Conservation (phyloP, 768 basidiomycete genomes). For the Naganishia vishniacii region DNA sequence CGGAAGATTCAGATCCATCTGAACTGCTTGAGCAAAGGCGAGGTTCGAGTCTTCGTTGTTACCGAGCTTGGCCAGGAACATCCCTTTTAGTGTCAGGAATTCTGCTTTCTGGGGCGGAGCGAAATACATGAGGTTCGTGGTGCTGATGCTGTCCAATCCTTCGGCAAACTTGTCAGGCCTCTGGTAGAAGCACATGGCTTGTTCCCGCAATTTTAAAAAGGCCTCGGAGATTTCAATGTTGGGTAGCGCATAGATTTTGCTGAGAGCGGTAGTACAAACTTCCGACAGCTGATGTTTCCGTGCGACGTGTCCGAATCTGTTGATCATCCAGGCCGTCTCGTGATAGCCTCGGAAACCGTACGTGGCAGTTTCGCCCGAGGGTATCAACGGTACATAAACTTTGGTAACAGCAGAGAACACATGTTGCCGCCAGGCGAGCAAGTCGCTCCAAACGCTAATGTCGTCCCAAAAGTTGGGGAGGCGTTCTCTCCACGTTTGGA, state of each 20-base stretch:
- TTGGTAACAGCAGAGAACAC: conserved; percentile 97
- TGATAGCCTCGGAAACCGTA: conserved; percentile 94
- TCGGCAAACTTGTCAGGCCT: conserved; percentile 87
- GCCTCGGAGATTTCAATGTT: conserved; percentile 99
- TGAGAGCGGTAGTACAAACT: conserved; percentile 87
- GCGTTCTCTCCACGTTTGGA: conserved; percentile 94
- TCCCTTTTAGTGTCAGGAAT: conserved; percentile 95
- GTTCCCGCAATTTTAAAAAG: conserved; percentile 95
- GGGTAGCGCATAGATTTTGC: conserved; percentile 95
- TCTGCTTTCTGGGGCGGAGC: conserved; percentile 90
- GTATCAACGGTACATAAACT: conserved; percentile 85
- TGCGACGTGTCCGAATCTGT: conserved; percentile 96
- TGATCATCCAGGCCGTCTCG: conserved; percentile 99
- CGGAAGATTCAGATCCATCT: conserved; percentile 86
- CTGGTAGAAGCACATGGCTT: conserved; percentile 96
- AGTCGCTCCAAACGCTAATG: conserved; percentile 96
- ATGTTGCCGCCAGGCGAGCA: conserved; percentile 98
- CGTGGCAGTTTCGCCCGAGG: conserved; percentile 50
- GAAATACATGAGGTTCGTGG: conserved; percentile 98
- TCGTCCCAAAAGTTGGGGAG: conserved; percentile 94
- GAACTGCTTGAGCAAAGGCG: conserved; percentile 90
- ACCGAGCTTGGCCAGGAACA: conserved; percentile 87
- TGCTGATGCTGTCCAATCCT: conserved; percentile 97
- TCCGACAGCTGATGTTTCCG: conserved; percentile 93
- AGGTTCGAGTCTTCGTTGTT: conserved; percentile 82